Evolutionary conservation across 2,329 filamentous ascomycete species (phyloP), one percentile per base, ranked within the genome.

Genomic region (Tympanopsis confertula): DNA sequence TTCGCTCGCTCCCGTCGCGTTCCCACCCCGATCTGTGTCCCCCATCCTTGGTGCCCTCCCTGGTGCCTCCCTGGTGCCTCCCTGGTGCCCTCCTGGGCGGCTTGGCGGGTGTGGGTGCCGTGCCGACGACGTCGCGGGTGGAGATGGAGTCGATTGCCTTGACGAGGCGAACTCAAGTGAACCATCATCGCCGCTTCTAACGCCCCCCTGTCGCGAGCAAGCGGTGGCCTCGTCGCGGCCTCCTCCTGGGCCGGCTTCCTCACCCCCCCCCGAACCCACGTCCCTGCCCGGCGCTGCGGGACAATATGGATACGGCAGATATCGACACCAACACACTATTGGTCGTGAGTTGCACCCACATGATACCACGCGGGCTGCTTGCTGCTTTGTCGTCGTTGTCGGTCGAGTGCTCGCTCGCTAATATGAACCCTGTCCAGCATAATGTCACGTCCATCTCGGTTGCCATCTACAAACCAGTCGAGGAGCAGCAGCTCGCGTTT

Each of bases 281-380:
- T 42, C 46, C 45, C 45, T 48, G 46, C 50, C 44, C 41, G 36
- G 46, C 41, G 48, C 46, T 43, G 44, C 47, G 43, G 44, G 44
- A 42, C 69, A 71, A 69, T 52, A 78, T 78, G 73, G 73, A 78
- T 57, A 67, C 68, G 56, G 69, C 70, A 46, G 72, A 77, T 59
- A 75, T 74, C 57, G 71, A 74, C 51, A 78, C 73, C 52, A 78
- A 78, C 58, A 66, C 65, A 43, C 58, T 78, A 49, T 59, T 73
- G 50, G 64, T 76, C 60, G 73, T 77, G 47, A 50, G 69, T 61
- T 14, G 24, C 13, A n/a, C n/a, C n/a, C n/a, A n/a, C n/a, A n/a
- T n/a, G n/a, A n/a, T n/a, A n/a, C n/a, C n/a, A n/a, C n/a, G n/a
- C n/a, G n/a, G n/a, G n/a, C n/a, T n/a, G n/a, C n/a, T n/a, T n/a